These are phyloP conservation scores for Lignosus rhinocerotis DNA, from an alignment of 1,284 basidiomycete species.

Conservation along the genomic window DNA sequence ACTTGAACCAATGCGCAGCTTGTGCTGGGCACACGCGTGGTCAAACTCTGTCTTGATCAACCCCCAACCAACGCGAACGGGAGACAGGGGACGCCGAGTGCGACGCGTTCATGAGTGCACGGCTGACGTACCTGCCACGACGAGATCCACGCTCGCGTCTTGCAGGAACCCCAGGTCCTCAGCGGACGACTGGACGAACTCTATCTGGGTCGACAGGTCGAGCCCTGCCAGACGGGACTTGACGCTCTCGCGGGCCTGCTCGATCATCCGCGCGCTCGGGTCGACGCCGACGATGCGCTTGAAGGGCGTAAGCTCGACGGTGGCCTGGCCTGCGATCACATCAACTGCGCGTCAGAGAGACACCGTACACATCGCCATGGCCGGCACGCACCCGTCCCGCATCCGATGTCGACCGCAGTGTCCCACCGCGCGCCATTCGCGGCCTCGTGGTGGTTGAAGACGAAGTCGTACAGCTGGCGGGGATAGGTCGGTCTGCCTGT, in stretches of 20 bases:
- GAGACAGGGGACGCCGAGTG: no score
- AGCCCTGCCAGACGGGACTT: constrained; percentile 21
- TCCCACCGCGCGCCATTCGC: constrained; percentile 46
- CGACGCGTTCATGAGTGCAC: no score
- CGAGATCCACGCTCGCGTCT: constrained; percentile 67
- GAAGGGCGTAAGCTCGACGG: constrained; percentile 63
- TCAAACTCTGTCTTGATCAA: not conserved
- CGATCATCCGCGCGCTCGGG: constrained; percentile 74
- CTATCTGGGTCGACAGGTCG: constrained; percentile 32
- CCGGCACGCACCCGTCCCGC: constrained; percentile 70
- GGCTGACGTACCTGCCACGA: constrained; percentile 63
- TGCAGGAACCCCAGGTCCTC: constrained; percentile 58
- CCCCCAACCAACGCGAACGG: no score
- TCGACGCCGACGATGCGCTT: constrained; percentile 69
- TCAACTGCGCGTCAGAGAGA: not conserved
- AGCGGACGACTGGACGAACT: constrained; percentile 52
- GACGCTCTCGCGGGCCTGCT: constrained; percentile 51
- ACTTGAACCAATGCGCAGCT: constrained; percentile 88
- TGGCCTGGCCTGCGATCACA: constrained; percentile 60
- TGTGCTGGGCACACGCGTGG: constrained; percentile 52
- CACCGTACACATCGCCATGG: not conserved
- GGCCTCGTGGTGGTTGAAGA: constrained; percentile 58
- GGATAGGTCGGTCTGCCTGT: constrained; percentile 65
- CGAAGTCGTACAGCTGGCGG: constrained; percentile 55
- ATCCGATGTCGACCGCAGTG: constrained; percentile 75